Base-by-base conservation (phyloP, 441 rosid genomes). In the Euphorbia schlechtendalii region DNA sequence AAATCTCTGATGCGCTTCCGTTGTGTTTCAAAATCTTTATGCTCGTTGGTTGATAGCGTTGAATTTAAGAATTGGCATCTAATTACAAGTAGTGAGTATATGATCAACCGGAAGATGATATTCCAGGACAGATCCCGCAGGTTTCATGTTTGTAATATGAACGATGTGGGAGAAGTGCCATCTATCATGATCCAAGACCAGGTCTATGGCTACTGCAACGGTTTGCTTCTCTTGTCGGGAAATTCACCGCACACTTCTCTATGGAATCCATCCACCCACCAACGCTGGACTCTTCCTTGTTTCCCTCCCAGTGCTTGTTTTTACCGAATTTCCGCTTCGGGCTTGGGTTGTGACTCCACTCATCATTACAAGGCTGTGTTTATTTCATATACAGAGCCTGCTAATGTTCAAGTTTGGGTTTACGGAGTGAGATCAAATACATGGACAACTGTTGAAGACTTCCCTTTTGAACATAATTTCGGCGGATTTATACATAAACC, bases 201-300 rank as follows among this genome's bases (percentile, higher is more conserved):
- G 14, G 20, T 46, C 11, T 46, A 17, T 17, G 52, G 52, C 52
- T 46, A 46, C 52, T 46, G 52, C 52, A 46, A 46, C 52, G 52
- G 52, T 46, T 46, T 46, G 17, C 52, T 46, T 46, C 52, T 46
- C 20, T 46, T 46, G 18, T 10, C 3, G 0, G n/a, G 52, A 46
- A 3, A 13, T 10, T 46, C 17, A 46, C 17, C 14, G n/a, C 5
- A 46, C 1, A 6, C 17, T 46, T 17, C 52, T 46, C 52, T 46
- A 12, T 46, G 52, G 52, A 46, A 46, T 46, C 52, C 52, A 17
- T 46, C 52, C 52, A 46, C 52, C 52, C 18, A n/a, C n/a, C 52
- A 46, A 17, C 17, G 5, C 52, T 11, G 20, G 14, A 10, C 12
- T 3, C 52, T 46, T 46, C 20, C 52, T 1, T 17, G 5, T 46